Base-by-base conservation (phyloP, 345 rosid species). In the Durio zibethinus region DNA sequence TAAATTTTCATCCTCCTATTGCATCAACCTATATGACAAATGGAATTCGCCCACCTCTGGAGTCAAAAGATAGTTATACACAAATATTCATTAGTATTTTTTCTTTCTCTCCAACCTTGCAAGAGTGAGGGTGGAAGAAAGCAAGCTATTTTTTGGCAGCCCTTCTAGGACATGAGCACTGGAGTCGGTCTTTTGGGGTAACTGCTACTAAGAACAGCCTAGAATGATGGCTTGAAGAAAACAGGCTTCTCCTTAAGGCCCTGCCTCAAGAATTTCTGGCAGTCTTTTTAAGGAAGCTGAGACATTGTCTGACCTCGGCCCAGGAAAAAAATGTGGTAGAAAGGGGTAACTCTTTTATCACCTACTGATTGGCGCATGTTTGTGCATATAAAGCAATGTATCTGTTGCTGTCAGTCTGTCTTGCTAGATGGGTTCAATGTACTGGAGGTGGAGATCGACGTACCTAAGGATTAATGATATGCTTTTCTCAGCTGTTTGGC, bases 401-500 rank as follows among this genome's bases (percentile, higher is more conserved):
- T 15, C 35, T 5, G 7, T n/a, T 25, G 76, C 35, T 73, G 52
- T 35, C 75, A 11, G 40, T 50, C 45, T 54, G 50, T 54, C 65
- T 21, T 73, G 65, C 35, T n/a, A 56, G 50, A 38, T 38, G 10
- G 7, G 64, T 38, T 73, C 35, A 50, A 11, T 56, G 21, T 23
- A 31, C 52, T 23, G 35, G 76, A 56, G 63, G 21, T 23, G 47
- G 71, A 27, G 36, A n/a, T 5, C 33, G 29, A 35, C 35, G 20
- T 16, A 38, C 56, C 47, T 56, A 38, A 50, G 48, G 66, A 69
- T 76, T 38, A 21, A 62, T 8, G 56, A 50, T n/a, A 52, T 33
- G 2, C 21, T 33, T 72, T 52, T 52, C 16, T 15, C 20, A 66
- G 86, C 76, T 85, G 43, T 76, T 81, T 52, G 56, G 23, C 38